These are phyloP conservation scores for Uncinocarpus reesii DNA, from an alignment of 2,329 filamentous ascomycete genomes.

Conservation along the genomic window DNA sequence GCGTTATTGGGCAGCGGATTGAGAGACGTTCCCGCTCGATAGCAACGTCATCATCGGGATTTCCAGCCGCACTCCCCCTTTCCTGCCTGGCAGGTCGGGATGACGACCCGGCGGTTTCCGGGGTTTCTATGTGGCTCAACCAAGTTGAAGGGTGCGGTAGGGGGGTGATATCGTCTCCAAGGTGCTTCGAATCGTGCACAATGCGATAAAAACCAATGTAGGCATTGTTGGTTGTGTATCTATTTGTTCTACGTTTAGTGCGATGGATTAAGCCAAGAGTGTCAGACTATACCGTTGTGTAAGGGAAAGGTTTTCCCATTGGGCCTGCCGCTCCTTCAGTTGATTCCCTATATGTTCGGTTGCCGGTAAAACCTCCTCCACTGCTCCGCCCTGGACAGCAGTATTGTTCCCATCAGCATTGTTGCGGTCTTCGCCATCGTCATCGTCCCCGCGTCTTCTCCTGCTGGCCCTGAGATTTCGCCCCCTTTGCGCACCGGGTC, in stretches of 20 bases:
- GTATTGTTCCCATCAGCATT: constrained; percentile 28
- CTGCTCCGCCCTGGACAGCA: constrained; percentile 35
- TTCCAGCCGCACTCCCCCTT: constrained; percentile 12
- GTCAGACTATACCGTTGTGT: constrained; percentile 30
- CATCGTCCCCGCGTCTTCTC: constrained; percentile 25
- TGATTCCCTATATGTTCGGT: constrained; percentile 29
- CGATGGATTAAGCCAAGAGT: background rate
- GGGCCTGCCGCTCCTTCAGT: constrained; percentile 24
- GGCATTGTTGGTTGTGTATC: constrained; percentile 50
- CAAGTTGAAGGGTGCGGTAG: constrained; percentile 50
- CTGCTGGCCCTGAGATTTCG: constrained; percentile 23
- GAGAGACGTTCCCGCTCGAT: constrained; percentile 38
- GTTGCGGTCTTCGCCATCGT: constrained; percentile 23
- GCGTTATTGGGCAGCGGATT: constrained; percentile 41
- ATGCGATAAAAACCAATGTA: constrained; percentile 52
- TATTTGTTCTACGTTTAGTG: constrained; percentile 14
- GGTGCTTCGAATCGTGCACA: constrained; percentile 51
- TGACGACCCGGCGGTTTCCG: constrained; percentile 16
- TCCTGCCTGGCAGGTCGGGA: constrained; percentile 17
- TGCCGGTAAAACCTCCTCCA: constrained; percentile 31
- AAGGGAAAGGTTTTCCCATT: constrained; percentile 34
- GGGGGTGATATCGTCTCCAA: constrained; percentile 42
- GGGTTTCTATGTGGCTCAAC: constrained; percentile 41
- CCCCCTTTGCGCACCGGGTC: constrained; percentile 25
- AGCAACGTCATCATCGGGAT: constrained; percentile 35